Evolutionary conservation across 345 rosid genomes (phyloP), one percentile per base, ranked within the genome.

Genomic region (Linum tenue): DNA sequence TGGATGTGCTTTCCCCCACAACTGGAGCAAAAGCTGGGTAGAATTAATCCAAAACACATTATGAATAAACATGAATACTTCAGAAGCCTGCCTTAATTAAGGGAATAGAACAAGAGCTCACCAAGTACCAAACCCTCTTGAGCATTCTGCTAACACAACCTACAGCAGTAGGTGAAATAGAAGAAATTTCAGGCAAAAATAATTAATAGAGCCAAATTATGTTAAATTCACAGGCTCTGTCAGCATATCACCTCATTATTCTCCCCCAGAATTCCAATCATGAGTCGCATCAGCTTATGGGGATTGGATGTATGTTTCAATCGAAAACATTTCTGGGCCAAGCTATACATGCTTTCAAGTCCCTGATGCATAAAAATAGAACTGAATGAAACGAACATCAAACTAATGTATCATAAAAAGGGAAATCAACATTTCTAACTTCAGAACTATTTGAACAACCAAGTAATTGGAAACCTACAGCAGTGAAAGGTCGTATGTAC

Each of bases 121-220:
- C 97, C 99, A 90, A 78, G 97, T 87, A 69, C 97, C 96, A 81
- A 88, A 94, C 55, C 84, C 96, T 79, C 81, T 88, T 44, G 91
- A 85, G 79, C 97, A 94, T 72, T 84, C 99, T 64, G 97, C 97
- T 69, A 94, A 72, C 59, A 94, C 89, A 72, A 85, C 95, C 99
- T 94, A 85, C 70, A 79, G 42, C 58, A 74, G 56, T 77, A 61
- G 44, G 37, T 64, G 60, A 72, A 15, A 55, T 59, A 55, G 62
- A 62, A 3, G 31, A 38, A 55, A 44, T 44, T 63, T 16, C 37
- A 43, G 8, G 17, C 35, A 43, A 36, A 56, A 51, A 64, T 50
- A 42, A 56, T 53, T 7, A 60, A 31, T 44, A 48, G 10, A 40
- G 62, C 7, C 7, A 53, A 42, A 50, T n/a, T 55, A 62, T 22